Evolutionary conservation across 345 rosid species (phyloP).

Genomic region (Balakata baccata): DNA sequence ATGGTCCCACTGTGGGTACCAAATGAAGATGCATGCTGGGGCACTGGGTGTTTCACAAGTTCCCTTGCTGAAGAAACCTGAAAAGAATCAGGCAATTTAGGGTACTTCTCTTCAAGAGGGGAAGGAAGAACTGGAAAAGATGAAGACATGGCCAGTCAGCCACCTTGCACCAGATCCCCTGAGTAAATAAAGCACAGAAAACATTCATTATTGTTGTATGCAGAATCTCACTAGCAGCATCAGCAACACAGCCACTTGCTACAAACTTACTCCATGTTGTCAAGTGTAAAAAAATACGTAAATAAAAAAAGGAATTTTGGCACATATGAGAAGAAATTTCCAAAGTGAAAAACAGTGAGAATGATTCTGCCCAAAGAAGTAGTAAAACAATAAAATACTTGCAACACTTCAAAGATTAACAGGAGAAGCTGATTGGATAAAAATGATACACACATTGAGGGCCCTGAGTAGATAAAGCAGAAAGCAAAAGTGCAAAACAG

Average conservation of each 20-base stretch:
- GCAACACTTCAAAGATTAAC: neutral
- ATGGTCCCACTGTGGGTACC: slow-evolving; percentile 29
- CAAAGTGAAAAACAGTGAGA: neutral
- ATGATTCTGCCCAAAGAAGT: neutral
- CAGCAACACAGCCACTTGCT: neutral
- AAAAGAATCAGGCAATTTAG: slow-evolving; percentile 35
- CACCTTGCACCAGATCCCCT: slow-evolving; percentile 16
- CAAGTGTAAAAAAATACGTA: neutral
- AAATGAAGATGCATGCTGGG: slow-evolving; percentile 39
- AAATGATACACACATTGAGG: neutral
- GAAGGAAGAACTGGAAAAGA: slow-evolving; percentile 41
- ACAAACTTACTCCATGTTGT: neutral
- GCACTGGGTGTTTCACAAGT: slow-evolving; percentile 34
- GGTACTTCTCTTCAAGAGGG: slow-evolving; percentile 33
- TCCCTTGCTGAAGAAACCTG: slow-evolving; percentile 49
- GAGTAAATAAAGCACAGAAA: neutral
- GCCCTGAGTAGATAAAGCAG: neutral
- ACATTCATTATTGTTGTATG: slow-evolving; percentile 20
- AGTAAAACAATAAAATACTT: neutral
- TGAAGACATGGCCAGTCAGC: slow-evolving; percentile 37
- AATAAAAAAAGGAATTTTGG: neutral
- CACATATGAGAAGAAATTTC: neutral
- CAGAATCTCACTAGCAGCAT: slow-evolving; percentile 11
- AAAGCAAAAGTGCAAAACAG: neutral
- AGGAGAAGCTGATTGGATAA: neutral